Evolutionary conservation across 306 rosid species (phyloP).

Genomic region (Arachis hypogaea): DNA sequence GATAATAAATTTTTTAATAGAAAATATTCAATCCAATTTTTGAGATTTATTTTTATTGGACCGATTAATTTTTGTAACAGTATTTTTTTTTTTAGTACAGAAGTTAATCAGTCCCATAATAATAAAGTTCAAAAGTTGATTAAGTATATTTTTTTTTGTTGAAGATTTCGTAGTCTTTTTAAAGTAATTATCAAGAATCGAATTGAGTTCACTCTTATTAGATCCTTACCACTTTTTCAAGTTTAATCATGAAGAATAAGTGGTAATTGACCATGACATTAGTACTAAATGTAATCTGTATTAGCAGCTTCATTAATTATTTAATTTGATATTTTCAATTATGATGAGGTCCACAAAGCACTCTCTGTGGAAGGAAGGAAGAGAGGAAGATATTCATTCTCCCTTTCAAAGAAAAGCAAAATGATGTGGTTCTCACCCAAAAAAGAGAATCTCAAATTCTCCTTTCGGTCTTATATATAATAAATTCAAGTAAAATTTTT

Average conservation of each 20-base stretch:
- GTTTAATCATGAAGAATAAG: slow-evolving; percentile 28
- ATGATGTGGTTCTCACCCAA: slow-evolving; percentile 39
- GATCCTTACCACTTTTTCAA: slow-evolving; percentile 36
- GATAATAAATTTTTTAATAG: too few species aligned
- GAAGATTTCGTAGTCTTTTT: too few species aligned
- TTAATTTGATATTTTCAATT: slow-evolving; percentile 20
- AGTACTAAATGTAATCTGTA: too few species aligned
- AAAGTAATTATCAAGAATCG: too few species aligned
- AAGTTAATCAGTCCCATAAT: too few species aligned
- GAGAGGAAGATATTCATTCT: slow-evolving; percentile 19
- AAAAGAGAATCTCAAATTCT: slow-evolving; percentile 45
- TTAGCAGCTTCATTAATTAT: slow-evolving; percentile 1
- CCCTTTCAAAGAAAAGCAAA: slow-evolving; percentile 3
- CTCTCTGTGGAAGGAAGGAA: not conserved
- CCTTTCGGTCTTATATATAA: slow-evolving; percentile 4
- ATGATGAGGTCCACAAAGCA: slow-evolving; percentile 18
- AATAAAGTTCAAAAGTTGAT: too few species aligned
- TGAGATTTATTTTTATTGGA: too few species aligned
- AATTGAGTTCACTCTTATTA: too few species aligned
- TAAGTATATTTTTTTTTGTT: too few species aligned
- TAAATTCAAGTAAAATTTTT: not conserved
- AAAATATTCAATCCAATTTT: too few species aligned
- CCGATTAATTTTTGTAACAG: too few species aligned
- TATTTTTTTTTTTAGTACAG: too few species aligned
- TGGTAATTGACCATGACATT: slow-evolving; percentile 4